Percentiles rank a stretch among this genome's conserved stretches.
Conservation (phyloP, 2,329 filamentous ascomycete genomes). For the Alternaria panax region DNA sequence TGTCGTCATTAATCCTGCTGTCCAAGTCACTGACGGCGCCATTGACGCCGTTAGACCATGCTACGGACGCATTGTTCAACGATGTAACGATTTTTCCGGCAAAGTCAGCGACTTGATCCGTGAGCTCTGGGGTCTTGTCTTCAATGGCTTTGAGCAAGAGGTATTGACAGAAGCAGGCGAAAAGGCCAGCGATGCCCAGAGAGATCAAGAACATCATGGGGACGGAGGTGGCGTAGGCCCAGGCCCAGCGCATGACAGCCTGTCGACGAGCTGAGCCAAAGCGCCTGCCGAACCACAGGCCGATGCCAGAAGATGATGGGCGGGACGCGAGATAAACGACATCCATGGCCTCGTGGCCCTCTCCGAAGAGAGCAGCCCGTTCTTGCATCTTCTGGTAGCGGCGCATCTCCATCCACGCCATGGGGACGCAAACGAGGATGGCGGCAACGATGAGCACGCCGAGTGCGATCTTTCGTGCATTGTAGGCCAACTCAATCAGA, state of each 20-base stretch:
- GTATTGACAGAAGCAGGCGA: constrained; percentile 83
- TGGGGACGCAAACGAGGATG: constrained; percentile 74
- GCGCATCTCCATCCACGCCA: constrained; percentile 81
- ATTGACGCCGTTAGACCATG: constrained; percentile 82
- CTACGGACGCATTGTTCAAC: constrained; percentile 74
- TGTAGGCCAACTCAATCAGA: constrained; percentile 70
- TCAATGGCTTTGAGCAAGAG: constrained; percentile 77
- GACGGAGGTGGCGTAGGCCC: constrained; percentile 86
- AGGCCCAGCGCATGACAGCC: constrained; percentile 79
- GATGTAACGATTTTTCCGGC: constrained; percentile 77
- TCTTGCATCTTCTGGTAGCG: constrained; percentile 77
- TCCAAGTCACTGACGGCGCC: constrained; percentile 70
- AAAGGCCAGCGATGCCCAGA: constrained; percentile 80
- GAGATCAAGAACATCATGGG: constrained; percentile 86
- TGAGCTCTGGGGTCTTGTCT: constrained; percentile 77
- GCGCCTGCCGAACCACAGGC: constrained; percentile 72
- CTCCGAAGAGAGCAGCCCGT: constrained; percentile 70
- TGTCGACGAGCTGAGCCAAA: constrained; percentile 71
- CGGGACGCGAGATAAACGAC: constrained; percentile 86
- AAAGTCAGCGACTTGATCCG: constrained; percentile 77
- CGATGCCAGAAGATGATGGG: constrained; percentile 75
- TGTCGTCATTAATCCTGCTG: constrained; percentile 78
- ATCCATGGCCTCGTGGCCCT: constrained; percentile 81
- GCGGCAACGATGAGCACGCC: constrained; percentile 76
- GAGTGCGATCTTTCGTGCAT: constrained; percentile 77